These are phyloP conservation scores for Mortierella sp. DNA, from an alignment of 371 early-diverging fungal species.

Conservation along the genomic window DNA sequence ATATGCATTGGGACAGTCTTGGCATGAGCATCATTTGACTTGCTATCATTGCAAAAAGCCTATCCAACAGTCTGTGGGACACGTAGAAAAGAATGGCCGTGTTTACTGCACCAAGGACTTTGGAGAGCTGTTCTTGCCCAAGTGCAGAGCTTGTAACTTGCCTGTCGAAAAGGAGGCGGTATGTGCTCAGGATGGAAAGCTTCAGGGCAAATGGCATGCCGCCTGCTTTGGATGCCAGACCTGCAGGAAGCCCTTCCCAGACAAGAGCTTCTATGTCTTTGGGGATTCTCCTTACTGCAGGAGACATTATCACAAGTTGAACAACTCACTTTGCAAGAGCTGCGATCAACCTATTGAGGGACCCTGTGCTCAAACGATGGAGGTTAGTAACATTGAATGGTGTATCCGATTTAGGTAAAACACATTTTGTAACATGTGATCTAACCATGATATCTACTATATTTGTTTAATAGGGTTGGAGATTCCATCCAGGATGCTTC, in stretches of 20 bases:
- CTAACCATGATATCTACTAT: not conserved
- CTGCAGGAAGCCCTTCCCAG: constrained; percentile 85
- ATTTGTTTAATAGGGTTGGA: constrained; percentile 41
- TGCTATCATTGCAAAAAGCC: constrained; percentile 77
- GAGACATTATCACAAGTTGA: constrained; percentile 85
- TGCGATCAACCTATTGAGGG: constrained; percentile 89
- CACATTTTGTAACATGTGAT: not conserved
- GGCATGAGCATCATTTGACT: constrained; percentile 77
- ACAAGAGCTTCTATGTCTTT: constrained; percentile 89
- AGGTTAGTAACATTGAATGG: constrained; percentile 56
- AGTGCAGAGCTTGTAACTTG: constrained; percentile 76
- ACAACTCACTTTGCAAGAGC: constrained; percentile 82
- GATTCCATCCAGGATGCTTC: constrained; percentile 76
- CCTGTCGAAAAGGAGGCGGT: constrained; percentile 83
- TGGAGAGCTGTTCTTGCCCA: constrained; percentile 69
- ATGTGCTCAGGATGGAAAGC: constrained; percentile 81
- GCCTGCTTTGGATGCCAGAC: constrained; percentile 82
- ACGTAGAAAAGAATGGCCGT: constrained; percentile 78
- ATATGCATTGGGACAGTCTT: constrained; percentile 72
- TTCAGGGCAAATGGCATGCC: constrained; percentile 86
- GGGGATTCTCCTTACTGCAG: constrained; percentile 87
- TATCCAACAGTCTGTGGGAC: constrained; percentile 61
- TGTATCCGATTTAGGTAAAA: not conserved
- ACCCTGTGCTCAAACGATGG: constrained; percentile 84
- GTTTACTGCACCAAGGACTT: constrained; percentile 85